phyloP scores from a whole-genome alignment of 1,284 basidiomycete genomes.

The Pascua sp. region DNA sequence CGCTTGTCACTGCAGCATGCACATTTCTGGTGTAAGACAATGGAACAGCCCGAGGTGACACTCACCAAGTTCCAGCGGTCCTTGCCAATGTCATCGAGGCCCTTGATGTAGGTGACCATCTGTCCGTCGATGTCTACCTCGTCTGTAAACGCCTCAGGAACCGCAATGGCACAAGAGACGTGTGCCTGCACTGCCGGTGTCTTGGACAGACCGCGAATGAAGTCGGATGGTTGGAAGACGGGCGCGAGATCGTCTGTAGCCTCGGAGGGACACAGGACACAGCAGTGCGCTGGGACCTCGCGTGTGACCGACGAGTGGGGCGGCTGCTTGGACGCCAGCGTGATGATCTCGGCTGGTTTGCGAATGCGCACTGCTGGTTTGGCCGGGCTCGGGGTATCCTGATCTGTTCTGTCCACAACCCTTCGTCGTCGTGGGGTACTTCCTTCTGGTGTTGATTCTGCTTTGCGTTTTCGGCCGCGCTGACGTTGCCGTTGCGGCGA shows the following conservation, averaged over 20 bases:
- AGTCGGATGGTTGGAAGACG: slow-evolving; percentile 49
- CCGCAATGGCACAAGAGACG: slow-evolving; percentile 67
- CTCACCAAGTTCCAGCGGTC: slow-evolving; percentile 85
- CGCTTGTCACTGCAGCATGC: slow-evolving; percentile 67
- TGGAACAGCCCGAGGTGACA: slow-evolving; percentile 13
- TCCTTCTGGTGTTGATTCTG: not conserved
- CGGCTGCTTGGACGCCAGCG: slow-evolving; percentile 8
- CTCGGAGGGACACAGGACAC: slow-evolving; percentile 72
- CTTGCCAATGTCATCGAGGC: slow-evolving; percentile 77
- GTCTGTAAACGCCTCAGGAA: slow-evolving; percentile 84
- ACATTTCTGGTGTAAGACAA: slow-evolving; percentile 66
- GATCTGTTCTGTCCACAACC: slow-evolving; percentile 1
- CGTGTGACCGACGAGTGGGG: not conserved
- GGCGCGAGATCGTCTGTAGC: slow-evolving; percentile 59
- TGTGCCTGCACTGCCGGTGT: slow-evolving; percentile 48
- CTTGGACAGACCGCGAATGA: slow-evolving; percentile 9
- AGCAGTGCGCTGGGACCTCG: slow-evolving; percentile 52
- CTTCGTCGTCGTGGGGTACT: slow-evolving; percentile 2
- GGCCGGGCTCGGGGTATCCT: not conserved
- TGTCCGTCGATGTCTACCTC: slow-evolving; percentile 51
- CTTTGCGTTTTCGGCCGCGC: slow-evolving; percentile 2
- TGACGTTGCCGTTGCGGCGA: too few relatives aligned
- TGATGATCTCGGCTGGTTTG: slow-evolving; percentile 14
- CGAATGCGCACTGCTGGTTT: slow-evolving; percentile 3
- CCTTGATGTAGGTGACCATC: slow-evolving; percentile 57